Base-by-base conservation (phyloP, 2,329 filamentous ascomycete species). In the Talaromyces rugulosus region DNA sequence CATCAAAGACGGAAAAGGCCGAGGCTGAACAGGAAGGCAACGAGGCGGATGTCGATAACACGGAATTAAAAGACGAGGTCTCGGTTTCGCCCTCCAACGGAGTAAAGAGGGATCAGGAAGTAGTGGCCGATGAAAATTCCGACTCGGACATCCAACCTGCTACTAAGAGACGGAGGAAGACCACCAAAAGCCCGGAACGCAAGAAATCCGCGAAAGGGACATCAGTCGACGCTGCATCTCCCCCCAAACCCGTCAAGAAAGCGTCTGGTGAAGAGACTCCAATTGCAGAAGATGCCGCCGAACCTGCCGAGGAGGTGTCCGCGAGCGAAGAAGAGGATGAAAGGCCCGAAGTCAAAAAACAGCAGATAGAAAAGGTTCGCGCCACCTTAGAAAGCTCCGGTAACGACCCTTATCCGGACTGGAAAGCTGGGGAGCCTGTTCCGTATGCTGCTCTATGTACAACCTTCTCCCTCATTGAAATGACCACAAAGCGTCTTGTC, bases 401-500 rank as follows among this genome's bases (percentile, higher is more conserved):
- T 44, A 89, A 92, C 66, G 90, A 96, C 70, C 87, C 90, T n/a
- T 98, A 94, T 75, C 93, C 93, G 0, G 94, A 99, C 76, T 99
- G 95, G 95, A 90, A 92, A 73, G 80, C 89, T 54, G 93, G 93
- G 54, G 85, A 90, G 55, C 91, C 94, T 11, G 93, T 97, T 1
- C 95, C 95, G 0, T 99, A 98, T 70, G 94, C 92, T 30, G 95
- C 95, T 12, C 83, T 99, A 7, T 98, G 95, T 76, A 92, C 87
- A 11, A 98, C 95, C 0, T 98, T 98, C 70, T 97, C 93, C 1
- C 86, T 96, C 36, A 88, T 98, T 59, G 95, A 99, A 78, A 88
- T 96, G 82, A 99, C 94, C 0, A 92, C 91, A 5, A 98, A 98
- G 74, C 87, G 95, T 60, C 78, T 99, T 51, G 83, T 92, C 64